phyloP scores from a whole-genome alignment of 2,329 filamentous ascomycete species.

The Pestalotiopsis sp. region DNA sequence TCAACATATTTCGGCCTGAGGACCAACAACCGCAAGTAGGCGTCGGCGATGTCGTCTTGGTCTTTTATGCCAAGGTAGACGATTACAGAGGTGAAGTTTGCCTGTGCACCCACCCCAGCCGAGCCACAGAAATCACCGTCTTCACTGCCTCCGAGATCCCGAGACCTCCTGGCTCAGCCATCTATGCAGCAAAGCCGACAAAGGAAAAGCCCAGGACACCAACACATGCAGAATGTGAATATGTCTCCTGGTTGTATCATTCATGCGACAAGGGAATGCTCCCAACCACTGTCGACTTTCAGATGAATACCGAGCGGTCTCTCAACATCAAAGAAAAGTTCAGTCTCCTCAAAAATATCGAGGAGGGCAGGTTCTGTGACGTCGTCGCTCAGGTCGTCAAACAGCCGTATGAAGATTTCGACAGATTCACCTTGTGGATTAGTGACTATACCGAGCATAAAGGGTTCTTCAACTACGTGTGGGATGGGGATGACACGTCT shows the following conservation, averaged over 20 bases:
- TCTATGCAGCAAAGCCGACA: slow-evolving; percentile 28
- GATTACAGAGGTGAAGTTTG: slow-evolving; percentile 18
- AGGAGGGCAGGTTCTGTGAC: slow-evolving; percentile 62
- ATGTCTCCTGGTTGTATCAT: slow-evolving; percentile 52
- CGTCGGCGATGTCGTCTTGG: slow-evolving; percentile 65
- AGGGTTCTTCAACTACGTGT: slow-evolving; percentile 57
- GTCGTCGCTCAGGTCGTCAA: slow-evolving; percentile 71
- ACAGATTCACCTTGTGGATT: slow-evolving; percentile 67
- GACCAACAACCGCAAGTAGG: slow-evolving; percentile 50
- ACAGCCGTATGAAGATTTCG: slow-evolving; percentile 43
- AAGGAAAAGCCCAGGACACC: slow-evolving; percentile 19
- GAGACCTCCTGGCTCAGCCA: slow-evolving; percentile 38
- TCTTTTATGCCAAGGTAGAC: slow-evolving; percentile 59
- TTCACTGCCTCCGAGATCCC: slow-evolving; percentile 45
- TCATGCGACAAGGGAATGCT: slow-evolving; percentile 44
- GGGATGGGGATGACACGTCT: slow-evolving; percentile 28
- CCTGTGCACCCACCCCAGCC: slow-evolving; percentile 47
- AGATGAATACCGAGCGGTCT: slow-evolving; percentile 39
- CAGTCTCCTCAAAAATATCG: slow-evolving; percentile 65
- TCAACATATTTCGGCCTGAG: slow-evolving; percentile 64
- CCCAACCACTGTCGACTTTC: slow-evolving; percentile 47
- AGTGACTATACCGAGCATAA: slow-evolving; percentile 81
- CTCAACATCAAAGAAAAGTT: slow-evolving; percentile 58
- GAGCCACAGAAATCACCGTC: slow-evolving; percentile 45
- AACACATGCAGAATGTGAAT: slow-evolving; percentile 38